Conservation (phyloP, 1,139 yeast genomes). For the Candida tetrigidarum region DNA sequence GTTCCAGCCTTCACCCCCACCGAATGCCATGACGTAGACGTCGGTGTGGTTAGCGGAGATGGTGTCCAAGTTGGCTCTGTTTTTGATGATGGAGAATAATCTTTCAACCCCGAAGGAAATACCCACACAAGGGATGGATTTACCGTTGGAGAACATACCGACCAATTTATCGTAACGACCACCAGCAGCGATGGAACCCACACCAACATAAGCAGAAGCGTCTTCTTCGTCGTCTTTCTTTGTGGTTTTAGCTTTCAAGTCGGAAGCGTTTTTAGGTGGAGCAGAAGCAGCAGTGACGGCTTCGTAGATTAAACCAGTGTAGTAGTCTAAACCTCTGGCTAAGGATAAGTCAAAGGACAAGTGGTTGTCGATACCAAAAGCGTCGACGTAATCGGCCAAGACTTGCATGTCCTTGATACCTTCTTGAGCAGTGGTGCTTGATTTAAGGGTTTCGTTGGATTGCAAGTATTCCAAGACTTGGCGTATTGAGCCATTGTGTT, state of each 20-base stretch:
- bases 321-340: constrained; percentile 97
- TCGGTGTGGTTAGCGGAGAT: constrained; percentile 87
- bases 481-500: constrained; percentile 73
- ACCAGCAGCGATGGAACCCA: constrained; percentile 98
- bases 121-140: constrained; percentile 97
- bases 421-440: constrained; percentile 71
- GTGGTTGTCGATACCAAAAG: constrained; percentile 67
- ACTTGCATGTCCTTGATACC: constrained; percentile 83
- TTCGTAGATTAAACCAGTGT: constrained; percentile 95
- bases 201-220: constrained; percentile 96
- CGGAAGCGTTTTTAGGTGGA: constrained; percentile 81
- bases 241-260: constrained; percentile 62
- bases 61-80: constrained; percentile 62
- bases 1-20: constrained; percentile 96
- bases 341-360: constrained; percentile 89
- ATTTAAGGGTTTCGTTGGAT: constrained; percentile 57
- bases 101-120: constrained; percentile 97
- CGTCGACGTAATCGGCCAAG: constrained; percentile 77
- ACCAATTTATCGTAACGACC: constrained; percentile 97
- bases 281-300: constrained; percentile 95
- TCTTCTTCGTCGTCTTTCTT: constrained; percentile 73
- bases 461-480: constrained; percentile 66
- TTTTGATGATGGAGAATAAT: constrained; percentile 84
- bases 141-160: constrained; percentile 94
- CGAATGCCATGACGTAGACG: constrained; percentile 96